Evolutionary conservation across 805 yeast genomes (phyloP).

Genomic region (Hanseniaspora vineae): DNA sequence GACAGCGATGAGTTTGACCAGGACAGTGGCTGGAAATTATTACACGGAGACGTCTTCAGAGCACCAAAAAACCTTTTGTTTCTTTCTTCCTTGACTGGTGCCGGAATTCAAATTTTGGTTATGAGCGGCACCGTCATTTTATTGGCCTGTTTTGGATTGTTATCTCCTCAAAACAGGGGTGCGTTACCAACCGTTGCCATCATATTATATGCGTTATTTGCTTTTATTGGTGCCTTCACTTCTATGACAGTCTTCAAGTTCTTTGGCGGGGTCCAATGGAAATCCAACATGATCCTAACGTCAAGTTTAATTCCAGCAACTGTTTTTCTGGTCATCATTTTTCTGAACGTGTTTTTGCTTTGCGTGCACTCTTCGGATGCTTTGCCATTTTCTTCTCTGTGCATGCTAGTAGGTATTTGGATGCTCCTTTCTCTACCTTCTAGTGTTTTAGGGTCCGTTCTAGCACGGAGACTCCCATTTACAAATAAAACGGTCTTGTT

Average conservation of each 20-base stretch:
- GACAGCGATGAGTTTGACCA: conserved; percentile 50
- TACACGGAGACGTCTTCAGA: conserved; percentile 91
- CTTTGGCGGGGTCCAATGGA: conserved; percentile 89
- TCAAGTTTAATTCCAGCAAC: conserved; percentile 79
- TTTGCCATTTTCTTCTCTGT: conserved; percentile 81
- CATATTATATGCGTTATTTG: conserved; percentile 66
- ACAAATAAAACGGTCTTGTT: conserved; percentile 27
- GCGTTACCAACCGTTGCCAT: conserved; percentile 84
- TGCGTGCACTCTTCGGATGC: conserved; percentile 82
- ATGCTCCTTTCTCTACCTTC: conserved; percentile 73
- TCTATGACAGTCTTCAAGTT: conserved; percentile 77
- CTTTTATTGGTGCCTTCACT: conserved; percentile 75
- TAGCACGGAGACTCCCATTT: conserved; percentile 52
- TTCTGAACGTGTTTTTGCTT: conserved; percentile 72
- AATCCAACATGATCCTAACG: conserved; percentile 66
- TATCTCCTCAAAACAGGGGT: conserved; percentile 93
- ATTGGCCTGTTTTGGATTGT: conserved; percentile 77
- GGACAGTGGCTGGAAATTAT: conserved; percentile 94
- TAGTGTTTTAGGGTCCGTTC: conserved; percentile 68
- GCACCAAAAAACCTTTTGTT: conserved; percentile 60
- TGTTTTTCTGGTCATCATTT: conserved; percentile 48
- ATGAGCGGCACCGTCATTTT: conserved; percentile 63
- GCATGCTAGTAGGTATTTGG: conserved; percentile 76
- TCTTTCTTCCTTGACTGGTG: conserved; percentile 71
- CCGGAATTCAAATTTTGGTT: conserved; percentile 72